Evolutionary conservation across 2,329 filamentous ascomycete genomes (phyloP), one percentile per base, ranked within the genome.

Genomic region (Stagonosporopsis cucurbitacearum): DNA sequence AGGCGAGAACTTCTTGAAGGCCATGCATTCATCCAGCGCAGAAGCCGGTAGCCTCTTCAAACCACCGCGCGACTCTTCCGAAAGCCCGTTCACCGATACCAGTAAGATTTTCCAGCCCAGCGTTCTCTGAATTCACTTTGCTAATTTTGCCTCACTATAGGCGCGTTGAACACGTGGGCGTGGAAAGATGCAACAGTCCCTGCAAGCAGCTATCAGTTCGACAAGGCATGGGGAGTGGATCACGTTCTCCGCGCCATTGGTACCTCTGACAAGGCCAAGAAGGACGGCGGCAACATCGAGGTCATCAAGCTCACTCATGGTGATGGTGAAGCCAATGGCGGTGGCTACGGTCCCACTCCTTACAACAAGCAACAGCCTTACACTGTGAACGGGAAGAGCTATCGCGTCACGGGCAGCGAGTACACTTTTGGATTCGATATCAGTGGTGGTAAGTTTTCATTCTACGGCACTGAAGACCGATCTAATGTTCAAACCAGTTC

Each of bases 381-480:
- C 37, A 43, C 20, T 11, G 39, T 35, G 7, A 13, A 30, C 1
- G 48, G 25, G 11, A 22, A 44, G 37, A 42, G 8, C 12, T 57
- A 52, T 22, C 36, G 36, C 6, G 54, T 57, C 4, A 51, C 43
- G 15, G 48, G 54, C 11, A 48, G 47, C 19, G 48, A 57, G 15
- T 57, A 57, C 44, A 48, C 37, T 2, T 57, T 57, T 15, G 54
- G 43, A 0, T 51, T 57, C 20, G 54, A 57, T 6, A n/a, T 43
- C 8, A 47, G 36, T 25, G 54, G 54, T 35, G 49, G 49, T 44
- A 25, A 5, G 15, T 28, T 9, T 9, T 13, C 17, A 4, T 13
- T 19, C 7, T 12, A 20, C 9, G 19, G 17, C 17, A 1, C 17
- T 39, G 17, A 7, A 8, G 36, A 22, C 9, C 9, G 19, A 39